Evolutionary conservation across 176 grass and related monocot species (phyloP).

Genomic region (Cymbopogon citratus): DNA sequence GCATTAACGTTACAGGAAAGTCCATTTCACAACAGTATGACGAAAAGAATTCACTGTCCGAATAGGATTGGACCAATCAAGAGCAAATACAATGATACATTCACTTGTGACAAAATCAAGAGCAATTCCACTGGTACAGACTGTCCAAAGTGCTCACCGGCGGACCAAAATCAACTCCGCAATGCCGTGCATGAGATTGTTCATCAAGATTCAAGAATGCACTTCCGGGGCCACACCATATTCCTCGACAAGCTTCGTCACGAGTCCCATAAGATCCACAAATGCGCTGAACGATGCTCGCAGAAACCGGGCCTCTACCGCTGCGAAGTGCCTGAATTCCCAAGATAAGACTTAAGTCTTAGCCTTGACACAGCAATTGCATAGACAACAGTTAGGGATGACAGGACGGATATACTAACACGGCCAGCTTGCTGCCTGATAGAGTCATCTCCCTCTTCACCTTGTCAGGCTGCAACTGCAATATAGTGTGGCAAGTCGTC

Average conservation of each 20-base stretch:
- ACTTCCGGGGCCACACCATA: conserved; percentile 30
- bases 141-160: not conserved
- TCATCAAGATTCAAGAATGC: conserved; percentile 23
- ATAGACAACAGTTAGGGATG: not conserved
- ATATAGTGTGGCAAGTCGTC: not conserved
- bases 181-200: not conserved
- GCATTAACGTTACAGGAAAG: not conserved
- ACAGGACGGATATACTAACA: conserved; percentile 44
- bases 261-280: conserved; percentile 67
- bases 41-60: not conserved
- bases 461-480: conserved; percentile 88
- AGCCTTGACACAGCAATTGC: not conserved
- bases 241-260: conserved; percentile 77
- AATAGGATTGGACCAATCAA: not conserved
- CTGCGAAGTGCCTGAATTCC: conserved; percentile 58
- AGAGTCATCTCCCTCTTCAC: conserved; percentile 67
- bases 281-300: conserved; percentile 75
- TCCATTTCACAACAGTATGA: not conserved
- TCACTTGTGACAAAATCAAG: not conserved
- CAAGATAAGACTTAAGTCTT: not conserved
- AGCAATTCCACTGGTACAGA: not conserved
- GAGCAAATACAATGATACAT: not conserved
- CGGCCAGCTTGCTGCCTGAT: conserved; percentile 60
- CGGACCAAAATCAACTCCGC: not conserved
- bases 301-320: conserved; percentile 77